A percentile compares a stretch with the other conserved stretches of the same genome.
These are phyloP conservation scores for Pythium pyrilobum DNA, from an alignment of 352 stramenopile species.

Conservation along the genomic window DNA sequence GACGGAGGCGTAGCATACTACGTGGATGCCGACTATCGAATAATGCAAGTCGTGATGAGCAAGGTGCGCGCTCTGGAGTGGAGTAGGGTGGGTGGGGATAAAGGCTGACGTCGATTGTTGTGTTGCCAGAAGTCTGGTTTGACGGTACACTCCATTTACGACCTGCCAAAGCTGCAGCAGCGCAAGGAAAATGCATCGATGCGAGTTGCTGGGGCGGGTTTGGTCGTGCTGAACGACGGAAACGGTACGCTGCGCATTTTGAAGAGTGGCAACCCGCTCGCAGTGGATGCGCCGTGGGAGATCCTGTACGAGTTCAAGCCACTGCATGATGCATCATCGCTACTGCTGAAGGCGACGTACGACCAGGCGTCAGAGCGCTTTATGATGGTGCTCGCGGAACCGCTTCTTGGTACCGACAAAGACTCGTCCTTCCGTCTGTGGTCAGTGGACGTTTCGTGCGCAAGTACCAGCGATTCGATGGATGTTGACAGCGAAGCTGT, in stretches of 20 bases:
- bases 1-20: conserved; percentile 51
- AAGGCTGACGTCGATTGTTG: background rate
- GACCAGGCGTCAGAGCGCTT: conserved; percentile 35
- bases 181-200: conserved; percentile 60
- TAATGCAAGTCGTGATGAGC: conserved; percentile 47
- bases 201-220: conserved; percentile 46
- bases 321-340: conserved; percentile 23
- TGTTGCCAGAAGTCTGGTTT: conserved; percentile 18
- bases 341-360: conserved; percentile 49
- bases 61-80: conserved; percentile 12
- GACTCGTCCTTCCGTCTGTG: conserved; percentile 53
- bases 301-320: conserved; percentile 49
- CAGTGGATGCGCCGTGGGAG: conserved; percentile 29
- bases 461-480: conserved; percentile 14
- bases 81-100: background rate
- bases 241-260: conserved; percentile 49
- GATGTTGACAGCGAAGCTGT: conserved; percentile 32
- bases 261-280: conserved; percentile 24
- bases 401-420: conserved; percentile 33
- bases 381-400: conserved; percentile 40
- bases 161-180: conserved; percentile 28
- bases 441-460: conserved; percentile 28
- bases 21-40: conserved; percentile 47
- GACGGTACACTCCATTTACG: conserved; percentile 27
- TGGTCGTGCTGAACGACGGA: conserved; percentile 66